Percentiles rank a stretch among this genome's conserved stretches.
These are phyloP conservation scores for Psidium guajava DNA, from an alignment of 345 rosid genomes.

Conservation along the genomic window DNA sequence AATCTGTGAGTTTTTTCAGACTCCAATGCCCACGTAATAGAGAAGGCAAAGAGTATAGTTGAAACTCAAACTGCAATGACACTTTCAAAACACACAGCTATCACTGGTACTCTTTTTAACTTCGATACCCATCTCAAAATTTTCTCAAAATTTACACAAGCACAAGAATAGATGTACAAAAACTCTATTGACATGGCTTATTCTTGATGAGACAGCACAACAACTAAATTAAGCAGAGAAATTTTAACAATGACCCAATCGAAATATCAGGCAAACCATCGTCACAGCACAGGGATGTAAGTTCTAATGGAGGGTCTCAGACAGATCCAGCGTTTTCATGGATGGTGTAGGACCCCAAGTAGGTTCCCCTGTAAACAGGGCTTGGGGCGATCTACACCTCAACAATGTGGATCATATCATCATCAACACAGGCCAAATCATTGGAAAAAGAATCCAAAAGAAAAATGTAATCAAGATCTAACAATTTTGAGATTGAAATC, in stretches of 20 bases:
- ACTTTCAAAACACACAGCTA: not conserved
- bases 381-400: constrained; percentile 4
- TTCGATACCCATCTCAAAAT: not conserved
- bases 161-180: not conserved
- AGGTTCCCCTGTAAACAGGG: constrained; percentile 9
- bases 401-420: constrained; percentile 1
- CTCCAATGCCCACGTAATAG: constrained; percentile 1
- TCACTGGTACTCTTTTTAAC: not conserved
- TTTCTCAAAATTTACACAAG: not conserved
- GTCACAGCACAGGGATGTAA: not conserved
- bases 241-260: not conserved
- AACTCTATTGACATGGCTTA: not conserved
- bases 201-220: not conserved
- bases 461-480: not conserved
- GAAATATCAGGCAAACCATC: not conserved
- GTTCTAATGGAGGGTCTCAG: constrained; percentile 21
- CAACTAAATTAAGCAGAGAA: not conserved
- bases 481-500: not conserved
- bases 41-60: constrained; percentile 23
- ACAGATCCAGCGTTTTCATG: constrained; percentile 8
- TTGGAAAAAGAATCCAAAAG: not conserved
- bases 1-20: constrained; percentile 48
- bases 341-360: constrained; percentile 7
- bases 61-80: constrained; percentile 16
- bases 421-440: not conserved